Evolutionary conservation across 192 early-diverging fungal genomes (phyloP).

Genomic region (Obelidium mucronatum): DNA sequence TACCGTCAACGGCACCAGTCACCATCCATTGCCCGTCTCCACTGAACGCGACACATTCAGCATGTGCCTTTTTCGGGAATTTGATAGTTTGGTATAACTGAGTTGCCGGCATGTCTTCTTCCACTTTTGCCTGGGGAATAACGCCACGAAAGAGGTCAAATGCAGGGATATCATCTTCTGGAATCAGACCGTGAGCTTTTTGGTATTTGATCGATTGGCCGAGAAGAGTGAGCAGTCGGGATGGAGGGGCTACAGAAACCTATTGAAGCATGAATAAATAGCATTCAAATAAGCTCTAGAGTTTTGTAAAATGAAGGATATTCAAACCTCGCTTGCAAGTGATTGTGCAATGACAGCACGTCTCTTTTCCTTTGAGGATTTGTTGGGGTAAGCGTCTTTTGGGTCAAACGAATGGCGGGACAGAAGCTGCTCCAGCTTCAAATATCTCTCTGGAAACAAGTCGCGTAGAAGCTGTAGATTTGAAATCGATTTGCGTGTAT

Average conservation of each 20-base stretch:
- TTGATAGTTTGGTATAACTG: slow-evolving; percentile 83
- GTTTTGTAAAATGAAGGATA: too few relatives aligned
- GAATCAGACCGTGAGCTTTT: slow-evolving; percentile 76
- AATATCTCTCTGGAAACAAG: slow-evolving; percentile 79
- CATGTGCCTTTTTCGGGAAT: slow-evolving; percentile 90
- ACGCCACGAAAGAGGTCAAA: slow-evolving; percentile 86
- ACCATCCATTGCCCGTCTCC: slow-evolving; percentile 82
- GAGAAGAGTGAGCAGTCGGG: slow-evolving; percentile 82
- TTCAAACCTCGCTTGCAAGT: slow-evolving; percentile 58
- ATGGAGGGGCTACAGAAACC: slow-evolving; percentile 77
- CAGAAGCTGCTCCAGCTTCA: slow-evolving; percentile 81
- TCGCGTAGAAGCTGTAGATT: slow-evolving; percentile 85
- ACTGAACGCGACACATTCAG: slow-evolving; percentile 81
- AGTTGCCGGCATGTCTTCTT: slow-evolving; percentile 78
- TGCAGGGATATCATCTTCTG: slow-evolving; percentile 56
- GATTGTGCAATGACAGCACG: slow-evolving; percentile 78
- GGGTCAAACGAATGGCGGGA: slow-evolving; percentile 74
- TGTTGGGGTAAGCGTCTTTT: slow-evolving; percentile 73
- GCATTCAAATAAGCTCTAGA: too few relatives aligned
- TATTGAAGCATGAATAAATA: too few relatives aligned
- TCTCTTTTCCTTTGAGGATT: slow-evolving; percentile 72
- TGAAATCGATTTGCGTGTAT: too few relatives aligned
- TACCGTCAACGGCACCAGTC: slow-evolving; percentile 92
- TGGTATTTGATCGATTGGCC: slow-evolving; percentile 93
- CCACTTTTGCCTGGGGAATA: slow-evolving; percentile 62